Conservation (phyloP, 192 early-diverging fungal species). For the Entomortierella parvispora region DNA sequence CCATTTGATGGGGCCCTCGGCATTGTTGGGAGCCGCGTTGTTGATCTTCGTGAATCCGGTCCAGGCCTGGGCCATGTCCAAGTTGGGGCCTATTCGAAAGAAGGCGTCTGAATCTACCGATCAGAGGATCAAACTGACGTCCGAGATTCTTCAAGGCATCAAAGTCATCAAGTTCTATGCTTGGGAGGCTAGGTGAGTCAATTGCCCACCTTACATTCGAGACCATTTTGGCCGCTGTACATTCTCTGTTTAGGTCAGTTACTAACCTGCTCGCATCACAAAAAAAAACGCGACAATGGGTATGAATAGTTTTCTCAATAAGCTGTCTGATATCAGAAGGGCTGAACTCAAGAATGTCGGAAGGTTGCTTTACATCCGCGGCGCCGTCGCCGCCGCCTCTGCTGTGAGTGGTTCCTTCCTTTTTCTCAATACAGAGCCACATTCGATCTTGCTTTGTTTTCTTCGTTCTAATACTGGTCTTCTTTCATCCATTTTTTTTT, state of each 20-base stretch:
- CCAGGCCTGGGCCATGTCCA: constrained; percentile 10
- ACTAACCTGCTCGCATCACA: too few species aligned
- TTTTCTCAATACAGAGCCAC: too few species aligned
- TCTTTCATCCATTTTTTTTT: background rate
- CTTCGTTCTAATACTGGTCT: too few species aligned
- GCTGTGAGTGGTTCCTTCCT: background rate
- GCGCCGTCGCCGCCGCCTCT: constrained; percentile 4
- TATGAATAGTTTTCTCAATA: constrained; percentile 1
- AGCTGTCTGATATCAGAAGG: background rate
- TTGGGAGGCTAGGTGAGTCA: constrained; percentile 31
- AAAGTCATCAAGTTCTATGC: constrained; percentile 71
- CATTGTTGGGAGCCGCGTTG: constrained; percentile 6
- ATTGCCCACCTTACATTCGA: too few species aligned
- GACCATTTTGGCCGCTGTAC: too few species aligned
- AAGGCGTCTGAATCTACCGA: constrained; percentile 51
- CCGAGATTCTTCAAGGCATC: constrained; percentile 61
- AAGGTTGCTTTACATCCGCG: background rate
- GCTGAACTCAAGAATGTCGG: background rate
- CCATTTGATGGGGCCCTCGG: constrained; percentile 12
- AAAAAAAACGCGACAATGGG: too few species aligned
- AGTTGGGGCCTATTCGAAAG: constrained; percentile 12
- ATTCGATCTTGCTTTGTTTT: too few species aligned
- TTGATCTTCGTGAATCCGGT: constrained; percentile 11
- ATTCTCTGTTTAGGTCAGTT: too few species aligned
- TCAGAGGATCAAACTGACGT: constrained; percentile 51